Conservation (phyloP, 2,329 filamentous ascomycete genomes). For the Aspergillus japonicus region DNA sequence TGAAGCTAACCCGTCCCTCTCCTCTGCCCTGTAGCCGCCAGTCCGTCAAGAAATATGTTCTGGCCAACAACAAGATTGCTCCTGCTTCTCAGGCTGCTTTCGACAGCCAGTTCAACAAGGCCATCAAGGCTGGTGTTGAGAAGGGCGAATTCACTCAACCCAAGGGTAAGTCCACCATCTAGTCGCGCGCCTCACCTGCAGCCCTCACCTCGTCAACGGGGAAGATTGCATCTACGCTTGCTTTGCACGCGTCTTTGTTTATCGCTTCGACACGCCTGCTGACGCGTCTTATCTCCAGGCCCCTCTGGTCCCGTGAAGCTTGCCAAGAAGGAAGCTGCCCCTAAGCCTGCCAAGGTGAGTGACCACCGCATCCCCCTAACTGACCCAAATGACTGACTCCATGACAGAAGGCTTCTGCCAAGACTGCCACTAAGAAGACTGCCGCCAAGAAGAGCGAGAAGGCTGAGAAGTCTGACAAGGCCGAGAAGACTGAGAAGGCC, state of each 20-base stretch:
- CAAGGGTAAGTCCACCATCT: conserved; percentile 65
- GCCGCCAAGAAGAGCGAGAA: conserved; percentile 23
- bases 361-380: background rate
- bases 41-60: conserved; percentile 73
- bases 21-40: conserved; percentile 56
- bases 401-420: background rate
- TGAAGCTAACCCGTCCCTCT: conserved; percentile 30
- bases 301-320: conserved; percentile 90
- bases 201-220: background rate
- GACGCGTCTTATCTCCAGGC: conserved; percentile 51
- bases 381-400: background rate
- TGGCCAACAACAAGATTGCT: conserved; percentile 66
- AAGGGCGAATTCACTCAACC: conserved; percentile 85
- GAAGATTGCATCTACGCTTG: background rate
- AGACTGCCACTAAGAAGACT: conserved; percentile 22
- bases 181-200: conserved; percentile 4
- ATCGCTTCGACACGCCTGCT: conserved; percentile 18
- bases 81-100: conserved; percentile 57
- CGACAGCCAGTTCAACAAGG: conserved; percentile 80
- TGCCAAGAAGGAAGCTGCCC: conserved; percentile 67
- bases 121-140: conserved; percentile 76
- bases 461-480: conserved; percentile 46
- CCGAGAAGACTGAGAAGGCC: conserved; percentile 52
- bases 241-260: conserved; percentile 4
- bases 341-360: conserved; percentile 44